Base-by-base conservation (phyloP, 2,329 filamentous ascomycete genomes). In the Pezicula radicicola region DNA sequence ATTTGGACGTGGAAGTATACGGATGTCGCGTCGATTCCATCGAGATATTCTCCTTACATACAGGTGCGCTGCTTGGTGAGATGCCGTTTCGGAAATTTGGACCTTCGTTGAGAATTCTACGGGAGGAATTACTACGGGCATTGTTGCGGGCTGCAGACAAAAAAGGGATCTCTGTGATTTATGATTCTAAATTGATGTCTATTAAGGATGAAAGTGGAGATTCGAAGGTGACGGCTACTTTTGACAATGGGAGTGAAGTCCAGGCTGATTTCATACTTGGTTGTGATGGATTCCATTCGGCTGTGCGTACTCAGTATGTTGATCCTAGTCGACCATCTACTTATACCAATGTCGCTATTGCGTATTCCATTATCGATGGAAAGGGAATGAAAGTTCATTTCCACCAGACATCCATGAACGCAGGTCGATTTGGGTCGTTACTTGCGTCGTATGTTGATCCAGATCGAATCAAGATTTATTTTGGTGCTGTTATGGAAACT, bases 1-100 rank as follows among this genome's bases (percentile, higher is more conserved):
- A 66, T 16, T 61, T 78, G 6, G 70, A 70, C 25, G 63, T 73
- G 12, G 61, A 66, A 12, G 55, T 66, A 4, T 41, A 44, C 2
- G 44, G 55, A 1, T 55, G 49, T 37, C 58, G 56, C 6, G 47
- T 60, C 5, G 40, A 56, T 30, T 59, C 58, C 35, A 65, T 68
- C 40, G 62, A 67, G 50, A 59, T 65, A 27, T 60, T 66, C 21
- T 57, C 62, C n/a, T 61, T 65, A 21, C 61, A 64, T 21, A 65
- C 63, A 6, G 63, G 63, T 6, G 33, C 46, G 3, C 44, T 52
- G 15, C 55, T 68, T 8, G 63, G 59, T 2, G 53, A 54, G 8
- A 47, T 69, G 33, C 33, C 49, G 3, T 52, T 57, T 16, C 37
- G 44, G 35, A 35, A 46, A 21, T 60, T 57, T 59, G 57, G 57